Evolutionary conservation across 148 eudicot genomes (phyloP), one percentile per base, ranked within the genome.

Genomic region (Pouteria glomerata): DNA sequence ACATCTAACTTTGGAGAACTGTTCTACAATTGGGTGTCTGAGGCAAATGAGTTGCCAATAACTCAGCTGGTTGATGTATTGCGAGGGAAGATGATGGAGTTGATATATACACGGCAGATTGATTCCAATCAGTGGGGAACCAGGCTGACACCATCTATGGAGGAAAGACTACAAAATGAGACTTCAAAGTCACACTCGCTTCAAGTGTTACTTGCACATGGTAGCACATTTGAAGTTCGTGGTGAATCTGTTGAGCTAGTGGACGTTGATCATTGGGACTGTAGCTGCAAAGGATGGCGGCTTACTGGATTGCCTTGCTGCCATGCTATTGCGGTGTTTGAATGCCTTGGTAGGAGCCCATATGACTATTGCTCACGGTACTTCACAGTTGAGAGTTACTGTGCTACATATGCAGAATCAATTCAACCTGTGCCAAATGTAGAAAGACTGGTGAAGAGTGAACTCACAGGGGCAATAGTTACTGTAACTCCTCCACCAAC

Each of bases 241-340:
- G 88, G 78, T 57, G 84, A 78, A 31, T 55, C 81, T 51, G 48
- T 80, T 56, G 75, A 67, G 47, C 10, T 57, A 14, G 86, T 85
- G 45, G 86, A 82, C 52, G 70, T 85, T 68, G 82, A 70, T 57
- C 74, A 66, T 13, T 82, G 85, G 82, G 63, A 67, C 18, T 85
- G 88, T 70, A 77, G 82, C 77, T 85, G 88, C 82, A 82, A 72
- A 52, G 73, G 60, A 50, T 85, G 88, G 88, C 88, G 80, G 72
- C 78, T 82, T 45, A 77, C 55, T 35, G 88, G 88, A 42, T 42
- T 85, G 68, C 88, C 88, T 63, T 85, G 86, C 71, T 77, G 84
- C 66, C 88, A 85, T 78, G 85, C 88, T 47, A 52, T 85, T 57
- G 75, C 82, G 60, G 88, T 78, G 4, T 52, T 85, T 29, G 78